These are phyloP conservation scores for Pseudocercospora eumusae DNA, from an alignment of 2,329 filamentous ascomycete species.

Conservation along the genomic window DNA sequence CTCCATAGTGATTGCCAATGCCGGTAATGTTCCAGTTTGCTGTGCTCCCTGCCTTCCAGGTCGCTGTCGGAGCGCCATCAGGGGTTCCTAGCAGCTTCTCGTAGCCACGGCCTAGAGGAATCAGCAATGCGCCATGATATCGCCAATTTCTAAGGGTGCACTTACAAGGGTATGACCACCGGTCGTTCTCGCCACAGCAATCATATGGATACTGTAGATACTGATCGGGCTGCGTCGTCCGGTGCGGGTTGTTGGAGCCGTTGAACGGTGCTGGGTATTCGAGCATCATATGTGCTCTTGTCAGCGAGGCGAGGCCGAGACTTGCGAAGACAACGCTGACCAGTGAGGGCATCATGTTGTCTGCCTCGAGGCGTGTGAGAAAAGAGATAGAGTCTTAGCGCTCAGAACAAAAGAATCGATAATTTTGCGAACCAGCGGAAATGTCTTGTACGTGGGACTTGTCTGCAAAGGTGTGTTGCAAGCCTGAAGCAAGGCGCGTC, in stretches of 20 bases:
- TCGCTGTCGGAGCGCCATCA: slow-evolving; percentile 46
- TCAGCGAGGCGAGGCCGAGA: not conserved
- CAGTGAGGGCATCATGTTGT: not conserved
- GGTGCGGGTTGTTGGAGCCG: slow-evolving; percentile 49
- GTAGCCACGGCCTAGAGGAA: slow-evolving; percentile 42
- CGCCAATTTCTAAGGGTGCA: not conserved
- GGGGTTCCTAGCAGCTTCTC: slow-evolving; percentile 48
- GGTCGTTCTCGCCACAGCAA: slow-evolving; percentile 45
- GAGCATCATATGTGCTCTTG: slow-evolving; percentile 38
- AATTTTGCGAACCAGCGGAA: not conserved
- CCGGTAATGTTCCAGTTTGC: slow-evolving; percentile 46
- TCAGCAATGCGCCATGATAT: not conserved
- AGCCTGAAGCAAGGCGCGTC: not conserved
- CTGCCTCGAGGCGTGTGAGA: not conserved
- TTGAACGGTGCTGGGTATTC: slow-evolving; percentile 48
- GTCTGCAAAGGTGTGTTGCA: not conserved
- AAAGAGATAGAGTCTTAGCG: not conserved
- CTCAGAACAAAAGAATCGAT: not conserved
- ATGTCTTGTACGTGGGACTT: not conserved
- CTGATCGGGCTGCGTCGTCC: slow-evolving; percentile 39
- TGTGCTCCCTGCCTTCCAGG: slow-evolving; percentile 47
- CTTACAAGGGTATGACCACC: slow-evolving; percentile 41
- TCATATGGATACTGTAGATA: slow-evolving; percentile 50
- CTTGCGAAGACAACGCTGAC: not conserved
- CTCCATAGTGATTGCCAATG: slow-evolving; percentile 49